A percentile compares a stretch with the other conserved stretches of the same genome.
Evolutionary conservation across 2,329 filamentous ascomycete genomes (phyloP).

Genomic region (Penicillium sclerotiorum): DNA sequence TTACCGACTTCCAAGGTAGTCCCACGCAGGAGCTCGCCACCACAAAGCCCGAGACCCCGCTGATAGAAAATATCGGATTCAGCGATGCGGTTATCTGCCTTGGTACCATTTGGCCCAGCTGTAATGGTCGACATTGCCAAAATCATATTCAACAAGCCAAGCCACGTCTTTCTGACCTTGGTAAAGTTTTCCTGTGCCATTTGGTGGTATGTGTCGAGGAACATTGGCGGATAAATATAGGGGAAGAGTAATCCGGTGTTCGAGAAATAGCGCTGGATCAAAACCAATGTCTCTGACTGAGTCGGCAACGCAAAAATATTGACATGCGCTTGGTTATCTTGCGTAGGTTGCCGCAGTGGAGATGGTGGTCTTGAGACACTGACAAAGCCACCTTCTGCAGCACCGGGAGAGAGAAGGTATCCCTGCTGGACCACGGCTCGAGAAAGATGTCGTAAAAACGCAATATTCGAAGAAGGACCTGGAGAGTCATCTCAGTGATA

Average conservation of each 20-base stretch:
- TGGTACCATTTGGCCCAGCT: slow-evolving; percentile 9
- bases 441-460: slow-evolving; percentile 27
- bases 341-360: slow-evolving; percentile 1
- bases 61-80: slow-evolving; percentile 26
- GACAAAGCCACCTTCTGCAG: slow-evolving; percentile 21
- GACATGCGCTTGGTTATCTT: background rate
- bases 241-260: slow-evolving; percentile 34
- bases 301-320: slow-evolving; percentile 21
- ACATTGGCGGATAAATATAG: slow-evolving; percentile 29
- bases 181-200: slow-evolving; percentile 22
- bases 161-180: slow-evolving; percentile 32
- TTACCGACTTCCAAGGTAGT: slow-evolving; percentile 29
- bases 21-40: slow-evolving; percentile 21
- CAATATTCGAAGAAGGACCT: slow-evolving; percentile 31
- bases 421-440: slow-evolving; percentile 18
- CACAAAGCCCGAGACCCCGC: slow-evolving; percentile 24
- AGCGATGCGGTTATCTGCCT: slow-evolving; percentile 12
- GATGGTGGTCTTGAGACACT: slow-evolving; percentile 23
- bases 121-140: slow-evolving; percentile 32
- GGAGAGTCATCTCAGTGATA: too few relatives aligned
- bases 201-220: slow-evolving; percentile 30
- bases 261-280: slow-evolving; percentile 26
- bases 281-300: slow-evolving; percentile 11
- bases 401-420: slow-evolving; percentile 8
- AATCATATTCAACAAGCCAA: slow-evolving; percentile 35